phyloP scores from a whole-genome alignment of 257 asterid species.

The Jasminum sambac region DNA sequence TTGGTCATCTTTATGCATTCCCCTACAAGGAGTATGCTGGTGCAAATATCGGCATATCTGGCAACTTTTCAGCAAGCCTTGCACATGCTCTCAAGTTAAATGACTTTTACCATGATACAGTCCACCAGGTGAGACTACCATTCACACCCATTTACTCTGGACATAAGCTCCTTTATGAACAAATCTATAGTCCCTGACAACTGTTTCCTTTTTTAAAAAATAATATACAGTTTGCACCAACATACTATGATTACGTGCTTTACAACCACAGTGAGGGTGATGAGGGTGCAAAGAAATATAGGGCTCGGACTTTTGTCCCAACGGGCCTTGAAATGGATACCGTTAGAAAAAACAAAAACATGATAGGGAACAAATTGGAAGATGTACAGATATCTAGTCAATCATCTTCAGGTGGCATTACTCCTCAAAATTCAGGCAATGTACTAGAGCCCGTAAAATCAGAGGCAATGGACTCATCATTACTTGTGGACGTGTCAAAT shows the following conservation, averaged over 20 bases:
- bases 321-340: slow-evolving; percentile 96
- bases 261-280: slow-evolving; percentile 90
- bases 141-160: slow-evolving; percentile 5
- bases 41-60: slow-evolving; percentile 74
- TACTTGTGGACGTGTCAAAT: slow-evolving; percentile 54
- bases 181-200: neutral
- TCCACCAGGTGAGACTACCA: slow-evolving; percentile 71
- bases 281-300: slow-evolving; percentile 80
- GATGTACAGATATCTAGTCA: slow-evolving; percentile 58
- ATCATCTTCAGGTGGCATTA: slow-evolving; percentile 55
- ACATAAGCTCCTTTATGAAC: slow-evolving; percentile 2
- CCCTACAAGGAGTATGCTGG: slow-evolving; percentile 98
- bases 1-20: slow-evolving; percentile 86
- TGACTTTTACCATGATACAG: slow-evolving; percentile 94
- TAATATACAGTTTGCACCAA: slow-evolving; percentile 82
- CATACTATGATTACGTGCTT: slow-evolving; percentile 94
- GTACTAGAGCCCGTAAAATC: slow-evolving; percentile 36
- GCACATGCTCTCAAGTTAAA: slow-evolving; percentile 85
- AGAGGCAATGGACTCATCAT: slow-evolving; percentile 61
- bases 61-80: slow-evolving; percentile 75
- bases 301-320: slow-evolving; percentile 95
- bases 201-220: slow-evolving; percentile 9
- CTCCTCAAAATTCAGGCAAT: slow-evolving; percentile 36
- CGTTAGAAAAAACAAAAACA: slow-evolving; percentile 70
- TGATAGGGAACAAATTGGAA: slow-evolving; percentile 59